phyloP scores from a whole-genome alignment of 2,329 filamentous ascomycete species.

The Beauveria rudraprayagi region DNA sequence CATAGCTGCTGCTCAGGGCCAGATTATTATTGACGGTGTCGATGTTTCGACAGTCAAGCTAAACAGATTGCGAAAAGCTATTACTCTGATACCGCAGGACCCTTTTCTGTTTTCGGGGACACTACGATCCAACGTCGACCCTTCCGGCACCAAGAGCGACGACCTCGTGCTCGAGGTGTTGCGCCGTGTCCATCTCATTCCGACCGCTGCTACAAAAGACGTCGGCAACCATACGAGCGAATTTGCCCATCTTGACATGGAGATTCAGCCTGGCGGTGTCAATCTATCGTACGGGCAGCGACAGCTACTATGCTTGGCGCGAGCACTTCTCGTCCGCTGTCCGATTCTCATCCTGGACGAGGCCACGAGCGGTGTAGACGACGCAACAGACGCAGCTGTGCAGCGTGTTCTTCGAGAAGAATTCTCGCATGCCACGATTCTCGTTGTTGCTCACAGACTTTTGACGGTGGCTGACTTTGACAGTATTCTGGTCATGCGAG shows the following conservation, averaged over 20 bases:
- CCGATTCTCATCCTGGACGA: constrained; percentile 11
- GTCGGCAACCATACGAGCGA: background rate
- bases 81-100: constrained; percentile 11
- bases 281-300: constrained; percentile 11
- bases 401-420: constrained; percentile 6
- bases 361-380: constrained; percentile 11
- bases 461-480: constrained; percentile 10
- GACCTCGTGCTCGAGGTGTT: background rate
- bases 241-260: background rate
- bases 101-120: constrained; percentile 8
- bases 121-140: constrained; percentile 9
- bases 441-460: constrained; percentile 12
- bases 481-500: constrained; percentile 5
- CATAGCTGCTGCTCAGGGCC: background rate
- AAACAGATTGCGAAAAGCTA: background rate
- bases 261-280: background rate
- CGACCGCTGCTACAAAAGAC: background rate
- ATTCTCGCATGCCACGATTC: background rate
- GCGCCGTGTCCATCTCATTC: background rate
- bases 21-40: constrained; percentile 1
- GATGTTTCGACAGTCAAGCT: background rate
- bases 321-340: constrained; percentile 5
- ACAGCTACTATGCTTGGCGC: constrained; percentile 10
- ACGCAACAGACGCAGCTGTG: constrained; percentile 3
- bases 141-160: background rate